Evolutionary conservation across 106 monocot species (phyloP).

Genomic region (Dendrobium officinale): DNA sequence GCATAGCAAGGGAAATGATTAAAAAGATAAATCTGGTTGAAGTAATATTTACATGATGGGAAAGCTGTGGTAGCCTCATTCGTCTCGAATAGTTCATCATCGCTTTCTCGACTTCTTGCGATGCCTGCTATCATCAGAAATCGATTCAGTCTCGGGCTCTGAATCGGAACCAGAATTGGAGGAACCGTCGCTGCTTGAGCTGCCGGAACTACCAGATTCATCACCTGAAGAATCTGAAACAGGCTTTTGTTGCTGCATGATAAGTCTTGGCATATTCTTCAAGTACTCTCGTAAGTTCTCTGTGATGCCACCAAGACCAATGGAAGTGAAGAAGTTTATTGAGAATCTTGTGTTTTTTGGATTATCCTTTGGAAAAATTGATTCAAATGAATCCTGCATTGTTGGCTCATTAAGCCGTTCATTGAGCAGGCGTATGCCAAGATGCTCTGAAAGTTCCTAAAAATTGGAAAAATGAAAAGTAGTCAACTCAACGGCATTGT

Average conservation of each 20-base stretch:
- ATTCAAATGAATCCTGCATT: slow-evolving; percentile 84
- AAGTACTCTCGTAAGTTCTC: slow-evolving; percentile 85
- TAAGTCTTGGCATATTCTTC: slow-evolving; percentile 94
- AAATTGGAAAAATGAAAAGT: not conserved
- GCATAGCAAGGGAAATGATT: too few relatives aligned
- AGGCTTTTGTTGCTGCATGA: slow-evolving; percentile 82
- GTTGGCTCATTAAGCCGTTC: slow-evolving; percentile 74
- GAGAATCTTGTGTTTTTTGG: slow-evolving; percentile 91
- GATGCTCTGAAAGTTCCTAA: slow-evolving; percentile 91
- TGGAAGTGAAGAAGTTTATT: slow-evolving; percentile 94
- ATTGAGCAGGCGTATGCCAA: slow-evolving; percentile 80
- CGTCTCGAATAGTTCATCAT: not conserved
- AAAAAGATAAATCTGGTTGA: not conserved
- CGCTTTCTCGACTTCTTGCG: slow-evolving; percentile 29
- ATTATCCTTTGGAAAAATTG: slow-evolving; percentile 90
- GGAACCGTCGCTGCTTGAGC: slow-evolving; percentile 9
- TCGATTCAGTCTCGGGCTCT: slow-evolving; percentile 37
- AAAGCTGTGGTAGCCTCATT: too few relatives aligned
- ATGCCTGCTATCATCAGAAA: slow-evolving; percentile 19
- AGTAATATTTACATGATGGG: too few relatives aligned
- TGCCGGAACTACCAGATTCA: slow-evolving; percentile 34
- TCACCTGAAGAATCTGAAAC: slow-evolving; percentile 47
- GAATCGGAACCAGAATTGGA: slow-evolving; percentile 31
- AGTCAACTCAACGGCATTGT: not conserved
- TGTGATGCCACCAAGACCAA: slow-evolving; percentile 91